phyloP scores from a whole-genome alignment of 23 red algal species.

The Gracilaria gracilis region DNA sequence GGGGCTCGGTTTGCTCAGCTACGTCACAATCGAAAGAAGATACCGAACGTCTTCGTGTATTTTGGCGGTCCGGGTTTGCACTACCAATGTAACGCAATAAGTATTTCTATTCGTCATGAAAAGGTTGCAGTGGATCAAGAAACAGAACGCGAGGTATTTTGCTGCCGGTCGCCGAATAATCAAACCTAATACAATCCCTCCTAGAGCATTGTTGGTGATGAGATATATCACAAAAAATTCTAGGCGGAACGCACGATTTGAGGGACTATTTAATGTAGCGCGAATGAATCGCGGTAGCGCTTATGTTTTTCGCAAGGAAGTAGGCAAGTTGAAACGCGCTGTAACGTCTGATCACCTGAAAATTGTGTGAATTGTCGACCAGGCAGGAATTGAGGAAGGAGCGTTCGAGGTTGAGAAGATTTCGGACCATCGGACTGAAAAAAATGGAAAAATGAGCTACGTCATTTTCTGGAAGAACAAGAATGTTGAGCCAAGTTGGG shows the following conservation, averaged over 20 bases:
- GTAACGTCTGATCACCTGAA: conserved; percentile 23
- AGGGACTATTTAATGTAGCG: background rate
- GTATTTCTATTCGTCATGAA: background rate
- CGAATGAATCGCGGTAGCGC: conserved; percentile 24
- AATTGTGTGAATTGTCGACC: background rate
- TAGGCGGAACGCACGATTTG: background rate
- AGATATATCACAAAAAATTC: background rate
- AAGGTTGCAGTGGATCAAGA: background rate
- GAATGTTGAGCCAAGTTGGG: background rate
- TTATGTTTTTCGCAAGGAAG: background rate
- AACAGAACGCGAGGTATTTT: background rate
- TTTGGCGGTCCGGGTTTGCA: too few relatives aligned
- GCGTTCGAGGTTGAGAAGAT: conserved; percentile 18
- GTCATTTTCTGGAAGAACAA: conserved; percentile 24
- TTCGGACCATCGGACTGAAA: background rate
- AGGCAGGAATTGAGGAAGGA: background rate
- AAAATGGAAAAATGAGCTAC: conserved; percentile 15
- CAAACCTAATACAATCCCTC: background rate
- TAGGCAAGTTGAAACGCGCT: background rate
- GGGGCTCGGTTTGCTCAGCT: too few relatives aligned
- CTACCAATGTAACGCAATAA: background rate
- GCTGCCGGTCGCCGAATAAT: background rate
- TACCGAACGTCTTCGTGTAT: too few relatives aligned
- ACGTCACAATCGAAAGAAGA: too few relatives aligned
- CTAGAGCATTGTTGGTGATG: background rate